Percentiles rank a stretch among this genome's conserved stretches.
phyloP scores from a whole-genome alignment of 305 asterid species.

The Fraxinus velutina region DNA sequence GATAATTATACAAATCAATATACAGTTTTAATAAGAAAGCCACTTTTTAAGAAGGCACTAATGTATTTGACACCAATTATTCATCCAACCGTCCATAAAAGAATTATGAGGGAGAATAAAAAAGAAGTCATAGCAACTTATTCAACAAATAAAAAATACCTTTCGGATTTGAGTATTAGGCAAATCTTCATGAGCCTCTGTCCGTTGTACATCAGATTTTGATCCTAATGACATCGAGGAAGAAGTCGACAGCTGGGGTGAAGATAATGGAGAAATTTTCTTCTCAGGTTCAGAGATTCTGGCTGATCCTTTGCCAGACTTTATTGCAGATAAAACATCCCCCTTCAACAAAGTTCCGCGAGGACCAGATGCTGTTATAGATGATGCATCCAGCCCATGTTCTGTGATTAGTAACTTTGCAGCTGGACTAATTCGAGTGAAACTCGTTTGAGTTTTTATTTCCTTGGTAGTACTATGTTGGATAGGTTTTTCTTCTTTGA shows the following conservation, averaged over 20 bases:
- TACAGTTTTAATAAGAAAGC: slow-evolving; percentile 11
- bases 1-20: slow-evolving; percentile 3
- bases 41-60: slow-evolving; percentile 1
- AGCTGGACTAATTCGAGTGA: slow-evolving; percentile 79
- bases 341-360: slow-evolving; percentile 91
- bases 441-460: slow-evolving; percentile 43
- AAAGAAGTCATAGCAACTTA: slow-evolving; percentile 4
- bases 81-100: background rate
- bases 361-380: slow-evolving; percentile 85
- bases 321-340: slow-evolving; percentile 84
- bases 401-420: slow-evolving; percentile 75
- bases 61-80: slow-evolving; percentile 3
- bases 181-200: slow-evolving; percentile 66
- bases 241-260: slow-evolving; percentile 42
- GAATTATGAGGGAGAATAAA: slow-evolving; percentile 2
- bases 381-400: slow-evolving; percentile 75
- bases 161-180: slow-evolving; percentile 96
- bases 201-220: slow-evolving; percentile 46
- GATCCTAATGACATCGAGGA: slow-evolving; percentile 35
- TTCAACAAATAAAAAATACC: slow-evolving; percentile 41
- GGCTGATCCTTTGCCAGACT: slow-evolving; percentile 69
- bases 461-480: slow-evolving; percentile 40
- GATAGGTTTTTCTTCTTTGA: slow-evolving; percentile 48
- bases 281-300: slow-evolving; percentile 43
- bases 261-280: slow-evolving; percentile 39